Conservation (phyloP, 2,329 filamentous ascomycete species). For the Cladosporium sp. region DNA sequence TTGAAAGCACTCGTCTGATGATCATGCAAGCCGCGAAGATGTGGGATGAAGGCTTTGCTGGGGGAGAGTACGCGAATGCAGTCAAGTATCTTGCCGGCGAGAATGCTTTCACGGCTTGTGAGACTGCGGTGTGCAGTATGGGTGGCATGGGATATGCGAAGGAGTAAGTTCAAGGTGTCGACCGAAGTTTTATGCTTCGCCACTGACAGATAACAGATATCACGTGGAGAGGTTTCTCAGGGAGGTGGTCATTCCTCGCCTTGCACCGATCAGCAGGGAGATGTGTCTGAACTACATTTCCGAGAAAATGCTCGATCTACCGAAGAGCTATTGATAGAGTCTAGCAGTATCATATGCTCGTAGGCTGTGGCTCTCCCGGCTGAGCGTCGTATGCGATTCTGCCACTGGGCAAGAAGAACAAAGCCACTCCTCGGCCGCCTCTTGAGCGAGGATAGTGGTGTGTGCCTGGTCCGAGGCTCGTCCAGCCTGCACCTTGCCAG, state of each 20-base stretch:
- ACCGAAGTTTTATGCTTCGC: neutral
- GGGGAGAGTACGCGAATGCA: constrained; percentile 59
- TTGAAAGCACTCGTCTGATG: constrained; percentile 65
- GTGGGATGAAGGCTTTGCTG: constrained; percentile 55
- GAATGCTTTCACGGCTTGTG: constrained; percentile 63
- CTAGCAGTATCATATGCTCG: neutral
- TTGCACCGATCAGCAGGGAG: constrained; percentile 59
- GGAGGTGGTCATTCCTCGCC: constrained; percentile 64
- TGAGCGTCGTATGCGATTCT: constrained; percentile 53
- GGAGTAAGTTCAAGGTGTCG: constrained; percentile 39
- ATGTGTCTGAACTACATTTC: constrained; percentile 39
- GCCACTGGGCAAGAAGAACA: constrained; percentile 59
- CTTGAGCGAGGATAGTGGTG: constrained; percentile 59
- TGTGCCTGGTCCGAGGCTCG: constrained; percentile 54
- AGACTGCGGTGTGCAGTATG: constrained; percentile 59
- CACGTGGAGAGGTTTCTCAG: constrained; percentile 66
- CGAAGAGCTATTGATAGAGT: constrained; percentile 29
- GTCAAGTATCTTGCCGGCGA: constrained; percentile 71
- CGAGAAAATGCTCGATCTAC: constrained; percentile 34
- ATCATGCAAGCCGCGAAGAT: constrained; percentile 65
- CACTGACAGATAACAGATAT: constrained; percentile 40
- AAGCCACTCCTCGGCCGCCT: constrained; percentile 51
- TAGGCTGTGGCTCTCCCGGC: constrained; percentile 47
- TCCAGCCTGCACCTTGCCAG: constrained; percentile 58
- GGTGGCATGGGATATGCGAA: constrained; percentile 67